phyloP scores from a whole-genome alignment of 208 protist genomes.

The Phytomonas sp. region DNA sequence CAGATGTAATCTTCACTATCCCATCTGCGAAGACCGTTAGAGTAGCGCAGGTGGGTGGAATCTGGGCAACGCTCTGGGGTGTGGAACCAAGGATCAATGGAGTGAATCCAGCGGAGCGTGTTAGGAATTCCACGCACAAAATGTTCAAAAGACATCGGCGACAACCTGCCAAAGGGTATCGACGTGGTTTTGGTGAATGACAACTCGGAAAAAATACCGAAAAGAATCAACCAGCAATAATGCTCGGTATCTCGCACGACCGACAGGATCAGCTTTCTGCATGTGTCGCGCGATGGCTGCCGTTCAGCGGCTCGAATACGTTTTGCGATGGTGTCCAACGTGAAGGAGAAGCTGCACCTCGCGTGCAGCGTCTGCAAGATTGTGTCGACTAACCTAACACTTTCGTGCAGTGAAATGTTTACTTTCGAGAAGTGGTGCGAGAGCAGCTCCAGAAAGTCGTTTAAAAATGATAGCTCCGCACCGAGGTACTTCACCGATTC shows the following conservation, averaged over 20 bases:
- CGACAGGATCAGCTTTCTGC: neutral
- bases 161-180: neutral
- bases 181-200: neutral
- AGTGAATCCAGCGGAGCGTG: conserved; percentile 33
- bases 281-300: neutral
- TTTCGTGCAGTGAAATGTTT: neutral
- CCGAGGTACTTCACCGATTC: neutral
- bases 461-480: neutral
- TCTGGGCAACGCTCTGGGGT: conserved; percentile 34
- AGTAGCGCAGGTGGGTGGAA: conserved; percentile 55
- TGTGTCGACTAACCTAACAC: neutral
- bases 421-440: neutral
- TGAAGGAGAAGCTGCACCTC: neutral
- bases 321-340: neutral
- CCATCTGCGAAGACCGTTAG: conserved; percentile 74
- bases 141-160: conserved; percentile 23
- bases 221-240: neutral
- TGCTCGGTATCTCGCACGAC: neutral
- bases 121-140: conserved; percentile 23
- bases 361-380: neutral
- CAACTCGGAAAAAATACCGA: neutral
- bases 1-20: conserved; percentile 72
- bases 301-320: neutral
- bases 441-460: neutral
- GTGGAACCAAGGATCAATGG: conserved; percentile 62